A percentile compares a stretch with the other conserved stretches of the same genome.
phyloP scores from a whole-genome alignment of 257 asterid genomes.

The Pogostemon cablin region DNA sequence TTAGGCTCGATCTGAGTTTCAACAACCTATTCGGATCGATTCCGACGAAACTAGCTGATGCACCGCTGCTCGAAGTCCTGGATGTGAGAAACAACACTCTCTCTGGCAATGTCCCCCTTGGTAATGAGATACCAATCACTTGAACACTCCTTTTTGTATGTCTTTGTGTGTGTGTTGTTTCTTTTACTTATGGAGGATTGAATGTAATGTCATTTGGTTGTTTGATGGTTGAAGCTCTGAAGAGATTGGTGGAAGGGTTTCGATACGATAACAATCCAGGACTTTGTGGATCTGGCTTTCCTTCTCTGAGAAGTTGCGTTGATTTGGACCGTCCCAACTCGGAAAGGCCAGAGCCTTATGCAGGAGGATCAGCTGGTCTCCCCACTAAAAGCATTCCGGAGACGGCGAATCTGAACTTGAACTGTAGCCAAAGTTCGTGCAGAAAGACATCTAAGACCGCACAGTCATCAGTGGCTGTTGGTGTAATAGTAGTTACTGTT shows the following conservation, averaged over 20 bases:
- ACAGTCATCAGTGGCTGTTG: conserved; percentile 61
- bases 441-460: conserved; percentile 57
- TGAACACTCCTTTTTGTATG: neutral
- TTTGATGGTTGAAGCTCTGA: conserved; percentile 64
- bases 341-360: conserved; percentile 63
- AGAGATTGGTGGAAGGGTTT: conserved; percentile 76
- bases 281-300: conserved; percentile 74
- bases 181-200: neutral
- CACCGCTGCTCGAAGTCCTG: conserved; percentile 69
- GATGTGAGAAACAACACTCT: conserved; percentile 78
- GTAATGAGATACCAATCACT: conserved; percentile 42
- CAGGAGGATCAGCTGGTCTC: conserved; percentile 51
- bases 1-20: conserved; percentile 76
- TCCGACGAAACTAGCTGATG: conserved; percentile 82
- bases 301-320: conserved; percentile 58
- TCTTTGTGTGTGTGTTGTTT: neutral
- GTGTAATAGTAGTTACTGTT: conserved; percentile 48
- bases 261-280: conserved; percentile 71
- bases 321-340: conserved; percentile 44
- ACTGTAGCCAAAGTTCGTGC: conserved; percentile 62
- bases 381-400: conserved; percentile 71
- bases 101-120: conserved; percentile 95
- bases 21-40: conserved; percentile 83
- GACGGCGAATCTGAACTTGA: conserved; percentile 74
- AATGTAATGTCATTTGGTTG: conserved; percentile 24